A percentile compares a stretch with the other conserved stretches of the same genome.
These are phyloP conservation scores for Choiromyces venosus DNA, from an alignment of 495 filamentous ascomycete species.

Conservation along the genomic window DNA sequence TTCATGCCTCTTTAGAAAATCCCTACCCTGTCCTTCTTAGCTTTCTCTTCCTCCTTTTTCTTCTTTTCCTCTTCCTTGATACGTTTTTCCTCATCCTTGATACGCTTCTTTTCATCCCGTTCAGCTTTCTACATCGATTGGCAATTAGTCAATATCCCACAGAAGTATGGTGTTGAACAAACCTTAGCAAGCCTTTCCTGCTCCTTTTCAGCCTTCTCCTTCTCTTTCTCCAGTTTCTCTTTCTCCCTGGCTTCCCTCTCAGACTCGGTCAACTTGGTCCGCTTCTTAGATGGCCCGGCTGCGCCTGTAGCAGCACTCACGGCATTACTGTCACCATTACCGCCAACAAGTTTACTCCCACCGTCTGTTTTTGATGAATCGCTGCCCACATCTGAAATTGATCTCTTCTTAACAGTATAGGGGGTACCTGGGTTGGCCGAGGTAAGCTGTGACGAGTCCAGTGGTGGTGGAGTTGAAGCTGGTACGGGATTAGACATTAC, in stretches of 20 bases:
- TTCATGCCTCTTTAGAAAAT: slow-evolving; percentile 39
- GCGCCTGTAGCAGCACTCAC: not conserved
- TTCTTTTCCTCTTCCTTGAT: slow-evolving; percentile 60
- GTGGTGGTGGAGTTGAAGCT: not conserved
- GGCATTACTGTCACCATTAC: slow-evolving; percentile 13
- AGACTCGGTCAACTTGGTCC: slow-evolving; percentile 51
- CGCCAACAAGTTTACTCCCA: not conserved
- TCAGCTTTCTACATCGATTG: slow-evolving; percentile 45
- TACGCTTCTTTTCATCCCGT: slow-evolving; percentile 48
- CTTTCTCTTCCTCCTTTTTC: slow-evolving; percentile 56
- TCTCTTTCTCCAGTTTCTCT: slow-evolving; percentile 45
- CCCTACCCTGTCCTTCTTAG: slow-evolving; percentile 63
- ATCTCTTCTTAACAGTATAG: not conserved
- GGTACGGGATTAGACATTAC: not conserved
- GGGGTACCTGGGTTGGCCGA: not conserved
- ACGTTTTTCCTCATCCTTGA: slow-evolving; percentile 54
- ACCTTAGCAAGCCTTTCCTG: slow-evolving; percentile 49
- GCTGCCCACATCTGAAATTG: not conserved
- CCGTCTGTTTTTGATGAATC: not conserved
- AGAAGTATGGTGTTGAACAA: slow-evolving; percentile 42
- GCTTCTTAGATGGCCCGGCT: slow-evolving; percentile 44
- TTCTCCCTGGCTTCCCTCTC: slow-evolving; percentile 52
- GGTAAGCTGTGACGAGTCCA: not conserved
- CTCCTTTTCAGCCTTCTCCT: slow-evolving; percentile 48
- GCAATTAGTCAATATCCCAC: slow-evolving; percentile 45